phyloP scores from a whole-genome alignment of 1,139 yeast species.

The Meyerozyma smithsonii region DNA sequence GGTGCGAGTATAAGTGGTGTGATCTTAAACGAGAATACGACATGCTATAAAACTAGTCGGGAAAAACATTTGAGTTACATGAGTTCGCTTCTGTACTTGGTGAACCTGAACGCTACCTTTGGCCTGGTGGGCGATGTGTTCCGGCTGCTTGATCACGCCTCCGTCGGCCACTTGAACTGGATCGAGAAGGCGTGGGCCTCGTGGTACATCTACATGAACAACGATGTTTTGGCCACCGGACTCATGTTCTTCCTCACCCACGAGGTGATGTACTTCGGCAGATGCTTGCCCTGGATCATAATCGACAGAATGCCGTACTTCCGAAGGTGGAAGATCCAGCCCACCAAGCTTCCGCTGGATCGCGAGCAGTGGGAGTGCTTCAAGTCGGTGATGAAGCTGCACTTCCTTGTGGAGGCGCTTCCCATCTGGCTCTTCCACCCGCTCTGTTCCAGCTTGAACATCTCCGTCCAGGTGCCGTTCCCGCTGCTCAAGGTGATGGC shows the following conservation, averaged over 20 bases:
- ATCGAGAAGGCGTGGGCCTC: slow-evolving; percentile 41
- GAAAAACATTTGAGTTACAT: not conserved
- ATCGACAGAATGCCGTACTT: slow-evolving; percentile 41
- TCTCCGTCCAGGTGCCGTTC: slow-evolving; percentile 36
- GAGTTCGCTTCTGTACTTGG: slow-evolving; percentile 2
- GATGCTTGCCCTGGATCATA: slow-evolving; percentile 44
- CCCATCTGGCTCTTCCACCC: slow-evolving; percentile 50
- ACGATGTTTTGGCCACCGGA: slow-evolving; percentile 45
- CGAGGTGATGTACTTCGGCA: slow-evolving; percentile 41
- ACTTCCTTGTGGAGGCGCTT: slow-evolving; percentile 41
- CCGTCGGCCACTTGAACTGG: slow-evolving; percentile 15
- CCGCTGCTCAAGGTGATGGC: slow-evolving; percentile 27
- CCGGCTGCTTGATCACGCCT: slow-evolving; percentile 3
- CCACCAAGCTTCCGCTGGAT: slow-evolving; percentile 35
- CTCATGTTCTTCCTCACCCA: slow-evolving; percentile 38
- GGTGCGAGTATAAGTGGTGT: slow-evolving; percentile 3
- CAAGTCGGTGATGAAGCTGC: slow-evolving; percentile 40
- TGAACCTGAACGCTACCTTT: not conserved
- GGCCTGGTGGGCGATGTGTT: slow-evolving; percentile 3
- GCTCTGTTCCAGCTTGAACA: slow-evolving; percentile 35
- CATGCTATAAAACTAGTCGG: not conserved
- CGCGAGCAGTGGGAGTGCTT: slow-evolving; percentile 47
- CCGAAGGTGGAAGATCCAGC: slow-evolving; percentile 40
- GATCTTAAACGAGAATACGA: slow-evolving; percentile 2
- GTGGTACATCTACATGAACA: slow-evolving; percentile 38